Evolutionary conservation across 768 basidiomycete species (phyloP).

Genomic region (Russula compacta): DNA sequence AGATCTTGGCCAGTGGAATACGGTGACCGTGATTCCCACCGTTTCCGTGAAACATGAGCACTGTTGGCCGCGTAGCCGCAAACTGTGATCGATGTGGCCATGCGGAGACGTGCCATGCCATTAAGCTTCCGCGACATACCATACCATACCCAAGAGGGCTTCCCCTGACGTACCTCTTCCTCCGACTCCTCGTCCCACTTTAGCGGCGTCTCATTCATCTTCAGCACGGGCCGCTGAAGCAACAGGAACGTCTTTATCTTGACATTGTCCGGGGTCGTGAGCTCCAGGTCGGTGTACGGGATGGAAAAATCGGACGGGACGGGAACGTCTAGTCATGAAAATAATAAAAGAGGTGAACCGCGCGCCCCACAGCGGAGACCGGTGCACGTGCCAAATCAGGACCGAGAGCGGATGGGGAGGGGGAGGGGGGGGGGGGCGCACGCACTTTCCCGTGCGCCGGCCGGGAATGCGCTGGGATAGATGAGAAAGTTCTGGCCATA

Average conservation of each 20-base stretch:
- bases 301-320: slow-evolving; percentile 61
- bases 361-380: background rate
- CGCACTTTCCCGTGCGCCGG: slow-evolving; percentile 70
- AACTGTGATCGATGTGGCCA: slow-evolving; percentile 26
- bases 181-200: slow-evolving; percentile 35
- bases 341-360: background rate
- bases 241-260: slow-evolving; percentile 73
- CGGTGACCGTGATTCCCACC: slow-evolving; percentile 85
- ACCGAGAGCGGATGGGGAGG: background rate
- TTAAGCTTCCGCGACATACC: background rate
- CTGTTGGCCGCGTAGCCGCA: slow-evolving; percentile 57
- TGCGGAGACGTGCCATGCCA: too few species aligned
- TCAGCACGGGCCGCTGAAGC: slow-evolving; percentile 46
- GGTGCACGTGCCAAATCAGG: background rate
- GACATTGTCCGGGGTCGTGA: slow-evolving; percentile 65
- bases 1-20: slow-evolving; percentile 77
- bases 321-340: slow-evolving; percentile 47
- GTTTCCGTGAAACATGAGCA: slow-evolving; percentile 92
- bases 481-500: slow-evolving; percentile 85
- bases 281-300: slow-evolving; percentile 63
- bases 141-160: too few species aligned
- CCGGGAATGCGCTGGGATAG: slow-evolving; percentile 77
- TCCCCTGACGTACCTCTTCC: slow-evolving; percentile 42
- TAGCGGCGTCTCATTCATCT: slow-evolving; percentile 21
- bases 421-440: background rate